Evolutionary conservation across 2,329 filamentous ascomycete species (phyloP).

Genomic region (Hypoxylon sp.): DNA sequence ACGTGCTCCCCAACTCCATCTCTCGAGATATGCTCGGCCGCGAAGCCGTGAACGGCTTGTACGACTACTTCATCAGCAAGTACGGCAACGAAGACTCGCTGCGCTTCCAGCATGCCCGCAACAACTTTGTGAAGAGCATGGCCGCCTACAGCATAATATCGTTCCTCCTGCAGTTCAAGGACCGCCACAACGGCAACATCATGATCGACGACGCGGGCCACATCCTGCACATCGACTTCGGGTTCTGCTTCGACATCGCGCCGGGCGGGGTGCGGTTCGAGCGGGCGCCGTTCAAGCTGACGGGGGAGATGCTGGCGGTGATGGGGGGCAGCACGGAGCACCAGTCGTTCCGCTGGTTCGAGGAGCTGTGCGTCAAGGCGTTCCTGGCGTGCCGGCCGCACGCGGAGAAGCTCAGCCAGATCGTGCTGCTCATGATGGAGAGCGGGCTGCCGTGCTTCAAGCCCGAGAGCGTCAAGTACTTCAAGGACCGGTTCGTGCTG

Average conservation of each 20-base stretch:
- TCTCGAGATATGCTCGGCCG: conserved; percentile 98
- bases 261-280: conserved; percentile 98
- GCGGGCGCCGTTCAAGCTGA: conserved; percentile 97
- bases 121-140: conserved; percentile 99
- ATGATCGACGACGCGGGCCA: conserved; percentile 98
- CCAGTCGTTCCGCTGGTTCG: conserved; percentile 93
- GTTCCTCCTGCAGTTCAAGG: conserved; percentile 97
- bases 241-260: conserved; percentile 99
- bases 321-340: conserved; percentile 89
- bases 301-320: conserved; percentile 96
- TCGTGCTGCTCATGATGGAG: conserved; percentile 95
- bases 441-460: conserved; percentile 97
- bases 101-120: conserved; percentile 91
- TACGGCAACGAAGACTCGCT: conserved; percentile 97
- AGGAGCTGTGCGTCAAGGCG: conserved; percentile 93
- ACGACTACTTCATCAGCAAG: conserved; percentile 97
- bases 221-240: conserved; percentile 98
- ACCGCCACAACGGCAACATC: conserved; percentile 98
- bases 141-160: conserved; percentile 97
- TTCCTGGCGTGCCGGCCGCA: conserved; percentile 90
- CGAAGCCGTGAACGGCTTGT: conserved; percentile 96
- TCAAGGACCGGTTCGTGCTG: conserved; percentile 89
- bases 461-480: conserved; percentile 91
- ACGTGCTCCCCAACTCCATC: conserved; percentile 96
- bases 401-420: conserved; percentile 85